Evolutionary conservation across 2,329 filamentous ascomycete genomes (phyloP), one percentile per base, ranked within the genome.

Genomic region (Ophiostoma quercus): DNA sequence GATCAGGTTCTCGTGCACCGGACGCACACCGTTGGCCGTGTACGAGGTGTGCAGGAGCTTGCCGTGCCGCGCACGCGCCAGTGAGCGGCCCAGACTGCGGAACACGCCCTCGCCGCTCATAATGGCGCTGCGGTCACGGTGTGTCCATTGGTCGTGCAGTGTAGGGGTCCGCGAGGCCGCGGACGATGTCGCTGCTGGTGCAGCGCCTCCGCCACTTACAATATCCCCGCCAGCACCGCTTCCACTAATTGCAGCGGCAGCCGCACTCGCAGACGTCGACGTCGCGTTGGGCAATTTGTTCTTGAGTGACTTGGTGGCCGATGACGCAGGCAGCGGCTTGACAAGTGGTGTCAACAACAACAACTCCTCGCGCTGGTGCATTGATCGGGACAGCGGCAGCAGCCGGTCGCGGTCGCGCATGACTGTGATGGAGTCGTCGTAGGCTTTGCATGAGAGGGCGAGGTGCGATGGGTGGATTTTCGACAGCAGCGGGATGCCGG

Each of bases 51-150:
- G 93, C 19, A 97, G 82, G 6, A 97, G 87, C 75, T 95, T 92
- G 25, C 94, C 92, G 74, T 91, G 92, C 29, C 94, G 85, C 73
- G 93, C 91, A 68, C 94, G 86, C 12, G 94, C 94, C n/a, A 98
- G 82, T 7, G 92, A 92, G 74, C 92, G 87, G 1, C 94, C 94
- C 32, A 98, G 84, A 77, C 97, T 93, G 74, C 92, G 86, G 75
- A 98, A 98, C 0, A 98, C 93, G 39, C 91, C 89, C 79, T 98
- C 94, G 37, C 94, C 94, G 74, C 91, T 97, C 89, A 97, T 92
- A 25, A 97, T 85, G 73, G 88, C 79, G 69, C 85, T 80, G 74
- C 86, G 78, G 80, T 88, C 81, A 82, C 88, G 76, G 81, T 84
- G 88, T 71, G 78, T 73, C 83, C 84, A 87, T 71, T 78, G 82